Base-by-base conservation (phyloP, 805 yeast genomes). In the Wickerhamiella bombiphila region DNA sequence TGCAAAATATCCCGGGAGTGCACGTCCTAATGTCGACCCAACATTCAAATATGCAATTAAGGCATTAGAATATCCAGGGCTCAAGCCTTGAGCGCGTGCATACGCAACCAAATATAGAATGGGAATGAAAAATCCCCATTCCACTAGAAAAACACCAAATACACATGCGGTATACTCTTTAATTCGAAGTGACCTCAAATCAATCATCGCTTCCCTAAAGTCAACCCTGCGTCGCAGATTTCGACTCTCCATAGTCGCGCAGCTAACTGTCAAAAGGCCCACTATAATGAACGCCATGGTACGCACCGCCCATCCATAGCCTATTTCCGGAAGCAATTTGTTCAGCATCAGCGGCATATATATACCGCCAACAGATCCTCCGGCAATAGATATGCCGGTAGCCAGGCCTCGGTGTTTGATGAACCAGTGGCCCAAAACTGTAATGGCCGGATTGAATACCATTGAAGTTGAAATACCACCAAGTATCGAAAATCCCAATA, bases 351-450 rank as follows among this genome's bases (percentile, higher is more conserved):
- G 53, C 1, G 85, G 81, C 49, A 72, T 68, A 4, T 72, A 50
- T 4, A 74, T 61, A 3, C 83, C 85, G 1, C 82, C 83, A 3
- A 72, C 54, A 2, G 79, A 69, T 1, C 81, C 82, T 3, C 82
- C 83, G 13, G 72, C 55, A 40, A 75, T 68, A 3, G 77, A 74
- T 2, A 74, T 44, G 0, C 82, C 80, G 17, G 74, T 60, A 3
- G 76, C 80, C 37, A 64, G 52, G 1, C 77, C 80, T 43, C 82
- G 61, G 39, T 64, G 68, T 18, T 56, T 57, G 37, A 58, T 48
- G 46, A 77, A 78, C 71, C 77, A 76, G 46, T 78, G 85, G 32
- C 76, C 68, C 2, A 74, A 54, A 9, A 66, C 72, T 2, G 76
- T 69, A 2, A 73, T 52, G 17, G 67, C 51, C 0, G 81, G 80